These are phyloP conservation scores for Omphalotus olearius DNA, from an alignment of 1,284 basidiomycete genomes.

Conservation along the genomic window DNA sequence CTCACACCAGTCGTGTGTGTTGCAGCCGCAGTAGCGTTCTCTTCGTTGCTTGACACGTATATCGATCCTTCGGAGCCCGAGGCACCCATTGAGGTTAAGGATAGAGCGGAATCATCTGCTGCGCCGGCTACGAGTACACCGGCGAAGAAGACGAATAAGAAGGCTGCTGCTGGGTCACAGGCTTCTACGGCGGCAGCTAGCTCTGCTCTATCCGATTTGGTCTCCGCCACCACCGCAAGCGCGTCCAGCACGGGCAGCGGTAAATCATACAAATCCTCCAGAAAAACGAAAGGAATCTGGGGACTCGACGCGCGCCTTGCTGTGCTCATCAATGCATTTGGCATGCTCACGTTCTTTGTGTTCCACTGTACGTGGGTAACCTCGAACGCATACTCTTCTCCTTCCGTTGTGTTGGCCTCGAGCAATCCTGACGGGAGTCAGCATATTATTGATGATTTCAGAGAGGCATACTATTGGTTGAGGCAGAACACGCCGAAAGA, in stretches of 20 bases:
- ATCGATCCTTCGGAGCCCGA: slow-evolving; percentile 71
- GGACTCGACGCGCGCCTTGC: slow-evolving; percentile 81
- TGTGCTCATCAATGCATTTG: slow-evolving; percentile 75
- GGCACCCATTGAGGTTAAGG: slow-evolving; percentile 27
- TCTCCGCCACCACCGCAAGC: slow-evolving; percentile 36
- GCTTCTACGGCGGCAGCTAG: slow-evolving; percentile 20
- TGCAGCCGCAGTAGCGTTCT: slow-evolving; percentile 86
- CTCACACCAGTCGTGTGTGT: slow-evolving; percentile 93
- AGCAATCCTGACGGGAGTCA: slow-evolving; percentile 80
- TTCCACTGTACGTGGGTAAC: slow-evolving; percentile 98
- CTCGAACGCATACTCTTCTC: slow-evolving; percentile 93
- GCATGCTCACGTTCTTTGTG: slow-evolving; percentile 87
- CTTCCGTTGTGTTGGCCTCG: slow-evolving; percentile 93
- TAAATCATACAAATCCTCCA: slow-evolving; percentile 15
- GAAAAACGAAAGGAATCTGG: slow-evolving; percentile 65
- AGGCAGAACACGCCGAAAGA: slow-evolving; percentile 92
- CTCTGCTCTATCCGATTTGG: slow-evolving; percentile 35
- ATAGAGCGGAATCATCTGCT: slow-evolving; percentile 22
- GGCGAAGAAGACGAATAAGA: slow-evolving; percentile 58
- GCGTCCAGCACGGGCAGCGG: slow-evolving; percentile 28
- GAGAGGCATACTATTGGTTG: slow-evolving; percentile 99
- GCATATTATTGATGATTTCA: slow-evolving; percentile 98
- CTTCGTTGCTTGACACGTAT: slow-evolving; percentile 86
- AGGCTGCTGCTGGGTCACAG: slow-evolving; percentile 28
- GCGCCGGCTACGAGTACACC: slow-evolving; percentile 23